Percentiles rank a stretch among this genome's conserved stretches.
These are phyloP conservation scores for Moelleriella libera DNA, from an alignment of 2,329 filamentous ascomycete genomes.

Conservation along the genomic window DNA sequence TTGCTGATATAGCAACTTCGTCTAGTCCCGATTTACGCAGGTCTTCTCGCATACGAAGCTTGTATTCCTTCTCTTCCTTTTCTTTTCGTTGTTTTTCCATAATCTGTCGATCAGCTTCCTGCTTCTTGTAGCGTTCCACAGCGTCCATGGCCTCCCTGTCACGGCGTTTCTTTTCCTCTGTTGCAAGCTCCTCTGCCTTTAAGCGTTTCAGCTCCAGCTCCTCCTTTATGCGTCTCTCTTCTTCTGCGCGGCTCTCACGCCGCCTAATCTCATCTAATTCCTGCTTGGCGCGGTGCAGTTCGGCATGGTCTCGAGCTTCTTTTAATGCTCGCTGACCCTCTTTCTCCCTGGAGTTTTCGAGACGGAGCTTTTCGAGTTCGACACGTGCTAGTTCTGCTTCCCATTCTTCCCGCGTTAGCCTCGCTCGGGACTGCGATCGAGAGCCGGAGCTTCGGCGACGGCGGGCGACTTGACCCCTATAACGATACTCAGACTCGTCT, in stretches of 20 bases:
- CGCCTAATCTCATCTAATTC: slow-evolving; percentile 32
- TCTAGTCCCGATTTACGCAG: slow-evolving; percentile 43
- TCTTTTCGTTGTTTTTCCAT: slow-evolving; percentile 34
- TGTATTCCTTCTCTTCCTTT: slow-evolving; percentile 37
- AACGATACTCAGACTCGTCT: slow-evolving; percentile 16
- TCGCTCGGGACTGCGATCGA: slow-evolving; percentile 13
- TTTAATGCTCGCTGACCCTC: slow-evolving; percentile 21
- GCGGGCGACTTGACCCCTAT: slow-evolving; percentile 11
- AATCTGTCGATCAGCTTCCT: slow-evolving; percentile 30
- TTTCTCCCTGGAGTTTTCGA: slow-evolving; percentile 24
- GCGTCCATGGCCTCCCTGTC: slow-evolving; percentile 33
- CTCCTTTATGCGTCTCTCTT: slow-evolving; percentile 36
- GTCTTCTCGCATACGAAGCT: slow-evolving; percentile 40
- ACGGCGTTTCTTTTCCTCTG: slow-evolving; percentile 26
- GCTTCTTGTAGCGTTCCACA: slow-evolving; percentile 35
- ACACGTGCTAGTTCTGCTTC: slow-evolving; percentile 23
- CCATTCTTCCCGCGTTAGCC: slow-evolving; percentile 26
- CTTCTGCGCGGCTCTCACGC: slow-evolving; percentile 30
- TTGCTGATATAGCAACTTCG: slow-evolving; percentile 43
- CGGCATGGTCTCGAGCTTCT: slow-evolving; percentile 29
- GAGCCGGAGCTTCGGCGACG: slow-evolving; percentile 14
- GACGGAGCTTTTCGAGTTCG: slow-evolving; percentile 29
- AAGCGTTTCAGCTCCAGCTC: slow-evolving; percentile 36
- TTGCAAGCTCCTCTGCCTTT: slow-evolving; percentile 27
- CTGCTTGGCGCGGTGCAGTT: slow-evolving; percentile 33